Evolutionary conservation across 139 green algal genomes (phyloP).

Genomic region (Closterium sp.): DNA sequence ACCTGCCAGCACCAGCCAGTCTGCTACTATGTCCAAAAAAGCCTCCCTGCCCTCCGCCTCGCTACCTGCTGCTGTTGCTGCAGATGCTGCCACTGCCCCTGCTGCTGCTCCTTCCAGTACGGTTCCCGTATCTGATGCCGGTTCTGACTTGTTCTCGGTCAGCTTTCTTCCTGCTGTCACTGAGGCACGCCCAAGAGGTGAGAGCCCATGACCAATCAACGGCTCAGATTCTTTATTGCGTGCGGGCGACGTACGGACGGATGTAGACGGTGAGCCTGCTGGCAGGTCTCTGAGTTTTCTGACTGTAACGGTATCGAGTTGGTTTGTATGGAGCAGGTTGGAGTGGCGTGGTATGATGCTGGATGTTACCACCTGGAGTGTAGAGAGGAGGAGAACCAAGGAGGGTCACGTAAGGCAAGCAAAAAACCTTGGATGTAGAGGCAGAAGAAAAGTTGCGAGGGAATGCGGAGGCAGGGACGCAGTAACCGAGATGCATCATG

Average conservation of each 20-base stretch:
- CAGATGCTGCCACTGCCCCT: neutral
- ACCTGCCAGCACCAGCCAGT: neutral
- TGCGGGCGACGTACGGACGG: neutral
- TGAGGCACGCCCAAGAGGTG: neutral
- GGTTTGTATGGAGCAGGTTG: neutral
- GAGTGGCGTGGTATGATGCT: neutral
- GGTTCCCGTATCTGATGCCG: too few species aligned
- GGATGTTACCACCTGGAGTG: neutral
- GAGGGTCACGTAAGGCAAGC: too few species aligned
- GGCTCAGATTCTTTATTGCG: neutral
- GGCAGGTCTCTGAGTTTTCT: neutral
- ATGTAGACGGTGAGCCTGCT: neutral
- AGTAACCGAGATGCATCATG: too few species aligned
- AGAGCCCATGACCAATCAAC: neutral
- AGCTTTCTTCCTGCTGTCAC: neutral
- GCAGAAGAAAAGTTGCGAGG: too few species aligned
- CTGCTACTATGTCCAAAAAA: neutral
- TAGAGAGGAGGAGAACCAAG: too few species aligned
- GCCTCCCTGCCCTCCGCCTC: neutral
- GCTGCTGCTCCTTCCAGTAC: too few species aligned
- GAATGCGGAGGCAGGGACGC: too few species aligned
- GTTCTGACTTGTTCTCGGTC: too few species aligned
- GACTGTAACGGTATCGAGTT: neutral
- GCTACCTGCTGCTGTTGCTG: neutral
- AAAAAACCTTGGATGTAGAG: too few species aligned